Conservation (phyloP, 2,329 filamentous ascomycete species). For the Pseudopyrenochaeta lycopersici region DNA sequence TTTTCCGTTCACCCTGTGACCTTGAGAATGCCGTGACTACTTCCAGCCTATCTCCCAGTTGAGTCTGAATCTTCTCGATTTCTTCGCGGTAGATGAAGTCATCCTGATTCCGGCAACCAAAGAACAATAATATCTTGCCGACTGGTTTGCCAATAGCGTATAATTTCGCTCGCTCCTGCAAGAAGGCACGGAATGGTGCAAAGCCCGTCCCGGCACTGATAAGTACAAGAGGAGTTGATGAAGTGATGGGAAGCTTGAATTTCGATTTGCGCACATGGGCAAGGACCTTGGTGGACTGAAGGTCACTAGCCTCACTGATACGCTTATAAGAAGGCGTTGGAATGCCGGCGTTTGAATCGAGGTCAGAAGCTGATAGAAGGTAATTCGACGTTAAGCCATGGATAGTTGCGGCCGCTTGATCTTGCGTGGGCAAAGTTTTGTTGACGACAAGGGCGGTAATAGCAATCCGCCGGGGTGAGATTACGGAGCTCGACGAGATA, state of each 20-base stretch:
- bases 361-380: constrained; percentile 40
- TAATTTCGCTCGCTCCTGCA: constrained; percentile 46
- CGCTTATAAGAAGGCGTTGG: constrained; percentile 25
- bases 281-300: constrained; percentile 38
- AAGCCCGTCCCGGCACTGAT: constrained; percentile 47
- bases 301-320: constrained; percentile 6
- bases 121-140: constrained; percentile 44
- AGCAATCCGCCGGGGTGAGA: constrained; percentile 44
- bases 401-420: constrained; percentile 29
- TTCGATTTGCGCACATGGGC: constrained; percentile 54
- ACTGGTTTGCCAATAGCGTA: constrained; percentile 39
- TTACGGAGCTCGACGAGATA: constrained; percentile 50
- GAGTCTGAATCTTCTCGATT: constrained; percentile 26
- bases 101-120: constrained; percentile 39
- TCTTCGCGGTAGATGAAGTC: constrained; percentile 46
- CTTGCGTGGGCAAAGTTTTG: constrained; percentile 29
- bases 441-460: constrained; percentile 53
- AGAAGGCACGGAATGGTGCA: constrained; percentile 46
- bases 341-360: constrained; percentile 20
- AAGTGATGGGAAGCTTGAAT: constrained; percentile 57
- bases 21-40: constrained; percentile 39
- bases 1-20: constrained; percentile 15
- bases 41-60: constrained; percentile 32
- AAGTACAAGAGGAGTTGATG: constrained; percentile 59
- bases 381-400: constrained; percentile 53